Base-by-base conservation (phyloP, 257 asterid genomes). In the Solanum raphanifolium region DNA sequence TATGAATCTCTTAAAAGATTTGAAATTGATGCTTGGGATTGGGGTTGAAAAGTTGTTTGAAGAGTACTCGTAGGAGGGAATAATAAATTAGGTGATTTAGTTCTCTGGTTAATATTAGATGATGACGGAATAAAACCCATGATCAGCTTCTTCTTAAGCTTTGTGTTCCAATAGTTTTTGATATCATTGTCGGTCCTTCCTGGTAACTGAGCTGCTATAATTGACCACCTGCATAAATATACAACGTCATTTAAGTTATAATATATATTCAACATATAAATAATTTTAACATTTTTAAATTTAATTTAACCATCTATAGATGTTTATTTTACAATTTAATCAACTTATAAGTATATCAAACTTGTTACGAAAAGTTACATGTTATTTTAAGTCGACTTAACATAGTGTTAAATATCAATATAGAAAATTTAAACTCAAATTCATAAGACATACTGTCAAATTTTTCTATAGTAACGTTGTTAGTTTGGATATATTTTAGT, bases 101-200 rank as follows among this genome's bases (percentile, higher is more conserved):
- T 74, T 66, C 82, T 66, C 29, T 87, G 89, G 69, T 87, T 81
- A 55, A 55, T 55, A 3, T 81, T 82, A 4, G 86, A 20, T 62
- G 89, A 68, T 18, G 86, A 25, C 3, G 20, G 46, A 62, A 76
- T 58, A 78, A 69, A 15, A 13, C 46, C 11, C 87, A 86, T 83
- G 55, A 39, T 39, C 43, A 88, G 76, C 83, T 88, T 88, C 71
- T 88, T 88, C 89, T 86, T 88, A 13, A 88, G 90, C 34, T 86
- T 88, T 20, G 90, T 88, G 71, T 88, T 86, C 90, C 90, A 88
- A 31, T 88, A 86, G 15, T 88, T 88, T 88, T 88, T 88, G 20
- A 88, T 86, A 68, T 86, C 88, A 69, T 88, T 88, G 52, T 88
- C 88, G 0, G 90, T 88, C 5, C 90, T 88, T 25, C 90, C 88